Base-by-base conservation (phyloP, 2,329 filamentous ascomycete genomes). In the Aspergillus fumigatiaffinis region DNA sequence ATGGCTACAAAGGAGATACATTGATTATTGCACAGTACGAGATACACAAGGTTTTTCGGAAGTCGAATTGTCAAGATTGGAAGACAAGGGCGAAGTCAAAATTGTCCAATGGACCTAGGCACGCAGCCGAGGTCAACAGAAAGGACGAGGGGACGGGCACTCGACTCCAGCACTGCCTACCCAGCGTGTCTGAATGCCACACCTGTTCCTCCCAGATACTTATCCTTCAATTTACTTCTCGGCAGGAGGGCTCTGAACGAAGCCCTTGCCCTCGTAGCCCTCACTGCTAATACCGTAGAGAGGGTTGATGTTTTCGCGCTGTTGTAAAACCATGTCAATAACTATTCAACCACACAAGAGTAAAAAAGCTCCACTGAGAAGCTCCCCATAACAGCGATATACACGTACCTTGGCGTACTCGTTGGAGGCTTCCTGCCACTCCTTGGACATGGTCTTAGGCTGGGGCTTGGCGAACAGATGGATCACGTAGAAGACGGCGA, bases 341-440 rank as follows among this genome's bases (percentile, higher is more conserved):
- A 42, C 52, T 23, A 64, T 50, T 47, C 54, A 26, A 60, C 66
- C 56, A 62, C 58, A 55, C 41, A 50, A 54, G 32, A 32, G 12
- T 47, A 46, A 21, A 46, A 28, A 12, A 51, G 32, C 44, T 49
- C 41, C 46, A 26, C 41, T 38, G 7, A 7, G 32, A 53, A 47
- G 41, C 38, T 23, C 48, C 29, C 23, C 28, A 50, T 54, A 35
- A 47, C 28, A 48, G 28, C 5, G 10, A 38, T 2, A 23, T 53
- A 53, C 46, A 79, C 86, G 70, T 80, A 96, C 93, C 85, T 87
- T 92, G 77, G 97, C 83, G 78, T 90, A 94, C 82, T 97, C 94
- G 79, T 99, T 96, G 67, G 88, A 84, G 68, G 89, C 89, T 82
- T 97, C 92, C 82, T 99, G 91, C 86, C 90, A 97, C 80, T 99